These are phyloP conservation scores for Drechslerella dactyloides DNA, from an alignment of 2,329 filamentous ascomycete genomes.

Conservation along the genomic window DNA sequence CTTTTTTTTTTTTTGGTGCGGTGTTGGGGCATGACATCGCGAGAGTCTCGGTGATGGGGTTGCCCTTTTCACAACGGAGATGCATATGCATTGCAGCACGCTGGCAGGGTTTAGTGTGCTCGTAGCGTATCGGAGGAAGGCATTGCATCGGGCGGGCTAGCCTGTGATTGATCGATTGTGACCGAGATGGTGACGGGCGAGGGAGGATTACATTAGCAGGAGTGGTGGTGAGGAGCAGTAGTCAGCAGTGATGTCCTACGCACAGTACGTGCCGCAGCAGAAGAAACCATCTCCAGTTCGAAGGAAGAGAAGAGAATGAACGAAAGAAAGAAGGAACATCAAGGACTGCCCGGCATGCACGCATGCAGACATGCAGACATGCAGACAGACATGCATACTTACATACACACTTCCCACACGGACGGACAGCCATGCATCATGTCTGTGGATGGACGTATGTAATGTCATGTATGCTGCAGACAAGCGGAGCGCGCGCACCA, in stretches of 20 bases:
- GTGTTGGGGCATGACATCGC: constrained; percentile 1
- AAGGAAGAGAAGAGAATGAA: not conserved
- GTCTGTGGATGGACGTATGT: not conserved
- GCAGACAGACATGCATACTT: too few relatives aligned
- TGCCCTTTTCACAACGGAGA: constrained; percentile 27
- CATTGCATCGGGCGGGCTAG: not conserved
- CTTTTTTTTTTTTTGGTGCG: not conserved
- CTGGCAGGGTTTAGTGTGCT: not conserved
- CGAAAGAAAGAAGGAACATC: not conserved
- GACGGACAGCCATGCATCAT: too few relatives aligned
- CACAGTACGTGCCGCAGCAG: too few relatives aligned
- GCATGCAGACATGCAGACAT: too few relatives aligned
- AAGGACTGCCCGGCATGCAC: too few relatives aligned
- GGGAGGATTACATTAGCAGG: too few relatives aligned
- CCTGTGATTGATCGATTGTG: not conserved
- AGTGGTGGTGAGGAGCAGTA: too few relatives aligned
- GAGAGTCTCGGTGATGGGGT: constrained; percentile 7
- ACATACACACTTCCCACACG: too few relatives aligned
- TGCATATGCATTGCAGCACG: constrained; percentile 33
- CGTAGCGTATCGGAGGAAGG: constrained; percentile 3
- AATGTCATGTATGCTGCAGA: not conserved
- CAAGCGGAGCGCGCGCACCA: constrained; percentile 7
- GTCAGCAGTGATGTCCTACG: too few relatives aligned
- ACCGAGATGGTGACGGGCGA: too few relatives aligned
- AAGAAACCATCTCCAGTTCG: not conserved